Evolutionary conservation across 177 flowering plant species (phyloP), one percentile per base, ranked within the genome.

Genomic region (Vitis hybrid): DNA sequence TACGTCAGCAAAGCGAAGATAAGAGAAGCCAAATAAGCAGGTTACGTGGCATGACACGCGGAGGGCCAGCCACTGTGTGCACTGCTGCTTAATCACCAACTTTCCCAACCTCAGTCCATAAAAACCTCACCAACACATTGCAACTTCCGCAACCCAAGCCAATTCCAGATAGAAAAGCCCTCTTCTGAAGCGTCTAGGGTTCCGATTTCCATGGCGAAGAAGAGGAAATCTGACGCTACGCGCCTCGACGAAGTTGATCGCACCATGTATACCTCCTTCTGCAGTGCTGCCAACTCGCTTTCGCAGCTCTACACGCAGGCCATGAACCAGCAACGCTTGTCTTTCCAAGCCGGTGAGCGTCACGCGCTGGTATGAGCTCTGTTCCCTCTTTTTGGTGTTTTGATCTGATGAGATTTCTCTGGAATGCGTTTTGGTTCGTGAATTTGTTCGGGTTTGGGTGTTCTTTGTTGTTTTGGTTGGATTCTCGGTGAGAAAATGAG

Each of bases 221-320:
- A 89, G 89, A 85, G 94, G 84, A 92, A 92, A 74, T 85, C 95
- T 19, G 83, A 71, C 1, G 92, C 89, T 26, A 80, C 82, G 62
- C 78, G 89, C 62, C 81, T 92, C 3, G 97, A 90, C 60, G 97
- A 92, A 84, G 89, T 89, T 26, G 97, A 90, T 81, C 88, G 97
- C 12, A 86, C 76, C 70, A 91, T 88, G 89, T 83, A 88, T 80
- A 60, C 86, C 26, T 78, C 89, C 55, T 91, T 91, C 79, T 84
- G 95, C 76, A 78, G 80, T 76, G 89, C 91, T 2, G 97, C 97
- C 9, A 91, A 88, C 75, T 88, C 92, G 6, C 87, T 91, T 6
- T 88, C 97, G 0, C 97, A 90, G 80, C 92, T 92, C 14, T 89
- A 92, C 68, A 75, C 97, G 2, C 93, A 90, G 64, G 85, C 97